These are phyloP conservation scores for Incumbomyces delicatus DNA, from an alignment of 2,329 filamentous ascomycete species.

Conservation along the genomic window DNA sequence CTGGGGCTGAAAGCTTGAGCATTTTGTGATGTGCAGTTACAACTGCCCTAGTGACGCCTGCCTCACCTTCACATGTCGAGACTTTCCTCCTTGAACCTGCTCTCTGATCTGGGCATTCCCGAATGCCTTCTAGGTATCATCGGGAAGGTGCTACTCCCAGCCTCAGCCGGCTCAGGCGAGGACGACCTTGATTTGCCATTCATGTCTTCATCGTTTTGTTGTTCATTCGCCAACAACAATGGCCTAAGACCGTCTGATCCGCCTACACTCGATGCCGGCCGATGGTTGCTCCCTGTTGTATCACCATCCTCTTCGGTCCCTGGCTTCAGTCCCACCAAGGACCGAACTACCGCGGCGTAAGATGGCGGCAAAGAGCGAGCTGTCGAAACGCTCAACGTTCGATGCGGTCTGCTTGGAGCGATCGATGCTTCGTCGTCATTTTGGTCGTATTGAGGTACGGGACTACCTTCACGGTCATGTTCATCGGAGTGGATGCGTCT, in stretches of 20 bases:
- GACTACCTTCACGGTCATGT: not conserved
- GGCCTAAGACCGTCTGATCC: conserved; percentile 3
- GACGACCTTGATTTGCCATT: not conserved
- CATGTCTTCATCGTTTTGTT: not conserved
- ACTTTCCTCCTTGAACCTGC: conserved; percentile 1
- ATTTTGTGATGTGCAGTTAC: not conserved
- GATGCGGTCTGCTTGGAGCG: not conserved
- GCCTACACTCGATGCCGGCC: not conserved
- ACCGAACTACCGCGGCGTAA: not conserved
- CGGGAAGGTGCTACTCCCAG: not conserved
- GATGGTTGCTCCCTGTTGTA: not conserved
- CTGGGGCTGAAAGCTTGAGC: too few species aligned
- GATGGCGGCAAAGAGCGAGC: not conserved
- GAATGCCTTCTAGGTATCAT: not conserved
- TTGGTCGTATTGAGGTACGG: not conserved
- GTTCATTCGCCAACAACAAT: conserved; percentile 1
- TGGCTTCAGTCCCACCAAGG: not conserved
- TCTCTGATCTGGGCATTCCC: not conserved
- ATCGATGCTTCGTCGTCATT: not conserved
- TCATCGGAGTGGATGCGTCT: not conserved
- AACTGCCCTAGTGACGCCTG: not conserved
- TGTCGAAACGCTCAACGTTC: not conserved
- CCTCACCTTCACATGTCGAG: not conserved
- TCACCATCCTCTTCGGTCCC: not conserved
- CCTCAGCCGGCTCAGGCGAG: not conserved